Evolutionary conservation across 176 grass and related monocot genomes (phyloP), one percentile per base, ranked within the genome.

Genomic region (Coix lacrymajobi): DNA sequence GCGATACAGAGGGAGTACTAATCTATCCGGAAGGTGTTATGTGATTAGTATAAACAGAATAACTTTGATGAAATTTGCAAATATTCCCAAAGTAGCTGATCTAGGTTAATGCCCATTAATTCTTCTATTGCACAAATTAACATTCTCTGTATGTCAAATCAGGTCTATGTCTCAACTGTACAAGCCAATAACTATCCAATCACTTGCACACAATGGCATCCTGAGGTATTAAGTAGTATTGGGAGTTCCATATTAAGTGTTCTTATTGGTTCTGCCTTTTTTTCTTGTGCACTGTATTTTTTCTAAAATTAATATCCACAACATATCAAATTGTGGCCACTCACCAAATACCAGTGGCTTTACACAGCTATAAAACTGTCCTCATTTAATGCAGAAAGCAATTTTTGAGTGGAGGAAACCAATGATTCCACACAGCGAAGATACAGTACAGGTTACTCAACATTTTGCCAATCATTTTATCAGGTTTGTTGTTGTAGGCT

Each of bases 161-260:
- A 96, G 96, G 77, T 92, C 71, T 98, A 90, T 62, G 79, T 96
- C 38, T 99, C 96, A 81, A 96, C 89, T n/a, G 91, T 89, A 41
- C 80, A 96, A 83, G 93, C 91, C 77, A 61, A 93, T 32, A 91
- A 93, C 24, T 99, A 99, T 90, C 96, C 96, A 7, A 87, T 99
- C 66, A 96, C 96, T 75, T 85, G 76, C 80, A 88, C 92, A 26
- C 96, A 99, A 78, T 99, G 96, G 93, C 96, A 96, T 76, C 96
- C 96, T 22, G 96, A 99, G 96, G 91, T 99, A 90, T 79, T 45
- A 30, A 78, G 32, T 71, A 66, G 1, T 51, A 51, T 73, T 31
- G 28, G 26, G 28, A 12, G 44, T 51, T 49, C 9, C 15, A 22
- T 46, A 31, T 31, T 22, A 16, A 8, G 4, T 44, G 16, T 48